Evolutionary conservation across 106 monocot genomes (phyloP).

Genomic region (Dactylorhiza incarnata): DNA sequence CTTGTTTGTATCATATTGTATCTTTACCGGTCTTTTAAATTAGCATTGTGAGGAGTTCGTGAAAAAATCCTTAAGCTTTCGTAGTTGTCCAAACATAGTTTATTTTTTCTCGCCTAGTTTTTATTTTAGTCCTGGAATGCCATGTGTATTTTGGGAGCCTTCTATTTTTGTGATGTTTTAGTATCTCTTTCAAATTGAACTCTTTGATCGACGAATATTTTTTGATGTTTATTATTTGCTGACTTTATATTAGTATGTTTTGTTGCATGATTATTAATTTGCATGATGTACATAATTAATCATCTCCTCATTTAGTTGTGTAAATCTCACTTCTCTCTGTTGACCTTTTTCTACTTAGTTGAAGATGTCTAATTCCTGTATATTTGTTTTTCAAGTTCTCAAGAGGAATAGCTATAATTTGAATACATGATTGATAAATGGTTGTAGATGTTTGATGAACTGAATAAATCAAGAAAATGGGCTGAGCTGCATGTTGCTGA

Average conservation of each 20-base stretch:
- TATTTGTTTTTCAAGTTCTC: background rate
- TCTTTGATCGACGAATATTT: background rate
- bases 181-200: background rate
- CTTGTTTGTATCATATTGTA: background rate
- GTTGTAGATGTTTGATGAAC: slow-evolving; percentile 53
- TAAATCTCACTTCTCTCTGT: background rate
- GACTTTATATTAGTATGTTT: background rate
- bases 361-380: background rate
- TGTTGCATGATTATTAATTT: background rate
- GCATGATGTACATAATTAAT: background rate
- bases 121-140: background rate
- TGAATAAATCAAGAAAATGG: slow-evolving; percentile 62
- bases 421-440: background rate
- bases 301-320: background rate
- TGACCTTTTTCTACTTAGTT: background rate
- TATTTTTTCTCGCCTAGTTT: background rate
- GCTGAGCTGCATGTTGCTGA: slow-evolving; percentile 73
- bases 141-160: background rate
- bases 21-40: background rate
- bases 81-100: background rate
- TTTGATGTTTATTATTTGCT: background rate
- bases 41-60: background rate
- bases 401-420: background rate
- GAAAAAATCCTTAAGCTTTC: background rate
- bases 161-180: background rate